Evolutionary conservation across 2,329 filamentous ascomycete species (phyloP).

Genomic region (Phaeophleospora eucalypticola): DNA sequence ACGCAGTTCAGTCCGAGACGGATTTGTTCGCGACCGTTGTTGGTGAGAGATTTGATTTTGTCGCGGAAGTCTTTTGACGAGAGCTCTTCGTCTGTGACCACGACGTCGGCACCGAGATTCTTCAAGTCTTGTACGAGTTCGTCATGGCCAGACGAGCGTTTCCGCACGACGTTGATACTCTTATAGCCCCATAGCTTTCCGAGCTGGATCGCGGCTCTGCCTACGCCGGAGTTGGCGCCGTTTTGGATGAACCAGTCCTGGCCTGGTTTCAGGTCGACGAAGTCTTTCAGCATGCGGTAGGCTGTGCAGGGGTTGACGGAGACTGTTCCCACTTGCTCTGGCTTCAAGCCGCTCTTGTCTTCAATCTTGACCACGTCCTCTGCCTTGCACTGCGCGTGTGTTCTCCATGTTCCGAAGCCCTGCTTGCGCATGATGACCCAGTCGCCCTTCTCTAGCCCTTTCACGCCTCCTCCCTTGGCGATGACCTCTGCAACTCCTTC

Average conservation of each 20-base stretch:
- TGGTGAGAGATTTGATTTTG: slow-evolving; percentile 61
- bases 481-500: slow-evolving; percentile 93
- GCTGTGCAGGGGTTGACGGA: slow-evolving; percentile 92
- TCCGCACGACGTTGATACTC: slow-evolving; percentile 83
- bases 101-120: slow-evolving; percentile 58
- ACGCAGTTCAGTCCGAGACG: slow-evolving; percentile 88
- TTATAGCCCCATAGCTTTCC: slow-evolving; percentile 80
- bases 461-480: slow-evolving; percentile 58
- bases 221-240: slow-evolving; percentile 90
- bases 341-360: slow-evolving; percentile 64
- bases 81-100: slow-evolving; percentile 60
- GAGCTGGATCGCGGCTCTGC: slow-evolving; percentile 85
- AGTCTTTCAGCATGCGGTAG: slow-evolving; percentile 87
- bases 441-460: slow-evolving; percentile 68
- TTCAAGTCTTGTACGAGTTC: slow-evolving; percentile 58
- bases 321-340: slow-evolving; percentile 80
- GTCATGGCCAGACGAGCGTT: slow-evolving; percentile 65
- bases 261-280: slow-evolving; percentile 62
- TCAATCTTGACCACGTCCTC: slow-evolving; percentile 64
- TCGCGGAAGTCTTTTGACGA: slow-evolving; percentile 61
- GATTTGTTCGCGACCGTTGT: slow-evolving; percentile 66
- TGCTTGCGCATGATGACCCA: slow-evolving; percentile 88
- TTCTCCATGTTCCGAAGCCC: slow-evolving; percentile 90
- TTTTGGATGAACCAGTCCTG: slow-evolving; percentile 92
- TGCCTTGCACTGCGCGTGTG: slow-evolving; percentile 67